Evolutionary conservation across 352 stramenopile species (phyloP).

Genomic region (Phytophthora palmivora): DNA sequence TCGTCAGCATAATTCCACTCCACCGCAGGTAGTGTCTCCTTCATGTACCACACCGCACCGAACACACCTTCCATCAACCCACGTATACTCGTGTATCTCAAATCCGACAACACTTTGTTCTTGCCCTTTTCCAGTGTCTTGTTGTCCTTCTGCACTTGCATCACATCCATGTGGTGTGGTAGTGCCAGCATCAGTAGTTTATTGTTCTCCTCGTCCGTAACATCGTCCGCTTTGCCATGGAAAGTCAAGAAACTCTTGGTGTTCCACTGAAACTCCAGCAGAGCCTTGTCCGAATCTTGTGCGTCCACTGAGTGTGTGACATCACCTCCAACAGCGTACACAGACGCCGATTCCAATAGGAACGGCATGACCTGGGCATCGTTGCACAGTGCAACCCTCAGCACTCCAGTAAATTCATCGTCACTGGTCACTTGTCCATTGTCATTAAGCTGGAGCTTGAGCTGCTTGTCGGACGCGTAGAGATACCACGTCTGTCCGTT

Average conservation of each 20-base stretch:
- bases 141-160: conserved; percentile 29
- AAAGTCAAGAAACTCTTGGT: conserved; percentile 52
- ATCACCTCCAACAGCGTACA: conserved; percentile 65
- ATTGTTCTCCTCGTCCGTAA: conserved; percentile 31
- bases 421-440: conserved; percentile 47
- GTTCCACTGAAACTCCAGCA: conserved; percentile 72
- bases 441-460: conserved; percentile 50
- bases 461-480: conserved; percentile 57
- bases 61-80: conserved; percentile 76
- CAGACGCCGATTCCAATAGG: conserved; percentile 61
- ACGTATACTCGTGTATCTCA: conserved; percentile 77
- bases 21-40: conserved; percentile 59
- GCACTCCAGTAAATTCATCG: conserved; percentile 54
- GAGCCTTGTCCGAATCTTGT: conserved; percentile 37
- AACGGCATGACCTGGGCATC: conserved; percentile 47
- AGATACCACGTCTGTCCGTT: conserved; percentile 76
- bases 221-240: conserved; percentile 6
- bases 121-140: conserved; percentile 24
- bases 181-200: conserved; percentile 79
- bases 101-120: conserved; percentile 44
- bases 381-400: conserved; percentile 60
- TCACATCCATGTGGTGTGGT: conserved; percentile 75
- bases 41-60: conserved; percentile 70
- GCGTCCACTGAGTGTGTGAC: conserved; percentile 56
- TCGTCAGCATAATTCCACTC: conserved; percentile 73